Evolutionary conservation across 1,284 basidiomycete genomes (phyloP), one percentile per base, ranked within the genome.

Genomic region (Tilletia indica): DNA sequence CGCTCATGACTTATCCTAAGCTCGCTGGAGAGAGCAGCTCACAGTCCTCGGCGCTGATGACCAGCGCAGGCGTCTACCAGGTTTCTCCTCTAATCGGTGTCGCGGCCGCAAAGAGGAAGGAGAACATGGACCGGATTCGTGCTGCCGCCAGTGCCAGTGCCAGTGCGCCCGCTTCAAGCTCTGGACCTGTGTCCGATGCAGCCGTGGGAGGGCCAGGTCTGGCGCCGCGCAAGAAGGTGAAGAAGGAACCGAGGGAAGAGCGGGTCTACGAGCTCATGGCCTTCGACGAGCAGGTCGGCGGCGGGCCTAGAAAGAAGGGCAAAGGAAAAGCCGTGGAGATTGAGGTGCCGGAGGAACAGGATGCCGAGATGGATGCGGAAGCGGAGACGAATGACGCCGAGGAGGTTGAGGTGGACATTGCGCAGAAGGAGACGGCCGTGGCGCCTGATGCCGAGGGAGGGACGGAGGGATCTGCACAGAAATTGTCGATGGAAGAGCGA

Each of bases 401-500:
- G 12, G 61, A 64, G 36, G 61, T 64, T 5, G 34, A 34, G 36
- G 61, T 64, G 12, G 61, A 38, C 12, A 25, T 34, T 12, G 56
- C 56, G 56, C 25, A 58, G 19, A 58, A 21, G 34, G 61, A 64
- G 34, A 64, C 34, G 9, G 36, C 9, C 14, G 34, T 54, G 6
- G 12, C 8, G n/a, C 51, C 51, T 19, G 51, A 54, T 11, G 51
- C 66, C 21, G 42, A 45, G 12, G 21, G 45, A 21, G 47, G 11
- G 38, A 69, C 38, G 47, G 45, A 54, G 11, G 51, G 51, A 19
- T 25, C 21, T 19, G 51, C 21, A 19, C 51, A 19, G 25, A 64
- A 48, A 48, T 73, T 88, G 80, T 89, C 89, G 0, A 87, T 92
- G 87, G 90, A 92, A 75, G 91, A 91, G 76, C 87, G 92, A 69